Evolutionary conservation across 805 yeast species (phyloP).

Genomic region (Candida insectalens): DNA sequence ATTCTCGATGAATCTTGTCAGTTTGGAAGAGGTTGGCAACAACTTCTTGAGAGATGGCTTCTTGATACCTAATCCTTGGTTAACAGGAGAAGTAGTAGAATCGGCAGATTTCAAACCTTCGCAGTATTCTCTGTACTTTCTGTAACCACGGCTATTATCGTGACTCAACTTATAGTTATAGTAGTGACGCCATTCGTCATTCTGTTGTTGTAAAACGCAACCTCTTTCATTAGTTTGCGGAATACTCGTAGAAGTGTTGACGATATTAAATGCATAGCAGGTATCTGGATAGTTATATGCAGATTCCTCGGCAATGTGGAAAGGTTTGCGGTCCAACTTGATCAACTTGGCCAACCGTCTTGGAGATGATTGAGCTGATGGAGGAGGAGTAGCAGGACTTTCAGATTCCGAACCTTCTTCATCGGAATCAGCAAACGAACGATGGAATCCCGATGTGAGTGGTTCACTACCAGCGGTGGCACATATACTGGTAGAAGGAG

Average conservation of each 20-base stretch:
- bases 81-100: slow-evolving; percentile 2
- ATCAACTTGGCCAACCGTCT: slow-evolving; percentile 11
- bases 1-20: slow-evolving; percentile 16
- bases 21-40: slow-evolving; percentile 10
- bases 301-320: slow-evolving; percentile 12
- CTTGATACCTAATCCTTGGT: background rate
- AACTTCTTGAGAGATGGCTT: slow-evolving; percentile 1
- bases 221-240: slow-evolving; percentile 25
- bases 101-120: slow-evolving; percentile 8
- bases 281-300: slow-evolving; percentile 26
- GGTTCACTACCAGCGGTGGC: background rate
- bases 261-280: slow-evolving; percentile 23
- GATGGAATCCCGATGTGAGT: background rate
- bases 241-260: slow-evolving; percentile 13
- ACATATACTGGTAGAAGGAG: slow-evolving; percentile 9
- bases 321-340: slow-evolving; percentile 10
- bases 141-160: slow-evolving; percentile 29
- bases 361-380: slow-evolving; percentile 18
- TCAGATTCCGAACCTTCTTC: slow-evolving; percentile 5
- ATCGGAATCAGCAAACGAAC: slow-evolving; percentile 5
- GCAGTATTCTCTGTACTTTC: slow-evolving; percentile 28
- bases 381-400: slow-evolving; percentile 18
- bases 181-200: slow-evolving; percentile 35
- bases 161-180: slow-evolving; percentile 31
- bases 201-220: slow-evolving; percentile 21